phyloP scores from a whole-genome alignment of 164 flowering plant species.

The Stephania cephalantha region DNA sequence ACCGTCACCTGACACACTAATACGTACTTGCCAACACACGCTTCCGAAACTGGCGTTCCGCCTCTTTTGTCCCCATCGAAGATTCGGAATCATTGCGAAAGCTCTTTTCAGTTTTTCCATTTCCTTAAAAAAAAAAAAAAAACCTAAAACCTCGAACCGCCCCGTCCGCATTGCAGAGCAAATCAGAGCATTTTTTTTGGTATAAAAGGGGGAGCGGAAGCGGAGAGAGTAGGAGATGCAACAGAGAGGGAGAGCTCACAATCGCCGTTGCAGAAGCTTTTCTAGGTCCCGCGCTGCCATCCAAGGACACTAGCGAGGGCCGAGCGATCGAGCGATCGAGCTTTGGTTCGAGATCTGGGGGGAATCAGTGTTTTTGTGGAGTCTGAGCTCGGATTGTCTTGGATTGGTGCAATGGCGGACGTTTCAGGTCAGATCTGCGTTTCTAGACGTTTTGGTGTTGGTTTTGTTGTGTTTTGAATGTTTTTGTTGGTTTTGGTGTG shows the following conservation, averaged over 20 bases:
- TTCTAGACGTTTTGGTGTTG: not conserved
- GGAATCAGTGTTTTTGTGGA: too few relatives aligned
- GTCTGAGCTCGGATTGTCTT: not conserved
- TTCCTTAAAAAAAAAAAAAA: not conserved
- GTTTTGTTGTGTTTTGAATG: not conserved
- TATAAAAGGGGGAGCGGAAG: not conserved
- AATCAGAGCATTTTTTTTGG: too few relatives aligned
- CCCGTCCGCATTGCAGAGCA: too few relatives aligned
- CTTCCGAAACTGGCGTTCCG: too few relatives aligned
- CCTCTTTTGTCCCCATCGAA: too few relatives aligned
- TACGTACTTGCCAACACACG: too few relatives aligned
- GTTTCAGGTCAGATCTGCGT: constrained; percentile 22
- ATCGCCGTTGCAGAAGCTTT: constrained; percentile 80
- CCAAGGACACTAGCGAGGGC: constrained; percentile 43
- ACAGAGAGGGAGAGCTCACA: constrained; percentile 53
- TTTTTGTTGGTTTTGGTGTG: not conserved
- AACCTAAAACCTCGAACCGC: not conserved
- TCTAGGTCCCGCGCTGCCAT: constrained; percentile 78
- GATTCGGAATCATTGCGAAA: too few relatives aligned
- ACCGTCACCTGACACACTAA: too few relatives aligned
- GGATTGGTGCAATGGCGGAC: constrained; percentile 20
- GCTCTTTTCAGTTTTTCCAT: too few relatives aligned
- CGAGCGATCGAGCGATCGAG: too few relatives aligned
- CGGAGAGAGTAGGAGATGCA: constrained; percentile 38
- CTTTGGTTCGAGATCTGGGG: not conserved